Evolutionary conservation across 129 eudicot species (phyloP).

Genomic region (carrot (Daucus carota)): DNA sequence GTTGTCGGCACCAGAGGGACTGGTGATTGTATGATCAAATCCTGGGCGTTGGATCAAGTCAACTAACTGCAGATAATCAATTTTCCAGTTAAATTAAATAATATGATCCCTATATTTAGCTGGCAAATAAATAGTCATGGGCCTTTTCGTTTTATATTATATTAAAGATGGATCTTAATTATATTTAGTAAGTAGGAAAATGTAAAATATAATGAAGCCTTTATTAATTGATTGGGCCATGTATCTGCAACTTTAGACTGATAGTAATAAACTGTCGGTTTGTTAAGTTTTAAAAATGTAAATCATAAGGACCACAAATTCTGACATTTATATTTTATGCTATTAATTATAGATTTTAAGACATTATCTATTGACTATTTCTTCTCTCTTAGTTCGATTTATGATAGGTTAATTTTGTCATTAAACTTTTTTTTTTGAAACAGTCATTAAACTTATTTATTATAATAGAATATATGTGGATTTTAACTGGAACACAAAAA

Average conservation of each 20-base stretch:
- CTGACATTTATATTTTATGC: too few relatives aligned
- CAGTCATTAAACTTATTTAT: too few relatives aligned
- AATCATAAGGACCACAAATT: too few relatives aligned
- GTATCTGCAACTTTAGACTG: too few relatives aligned
- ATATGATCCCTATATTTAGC: background rate
- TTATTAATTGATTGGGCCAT: background rate
- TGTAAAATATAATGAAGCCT: background rate
- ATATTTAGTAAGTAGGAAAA: background rate
- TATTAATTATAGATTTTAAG: too few relatives aligned
- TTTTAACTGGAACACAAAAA: too few relatives aligned
- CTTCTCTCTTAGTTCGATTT: too few relatives aligned
- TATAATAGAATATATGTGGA: too few relatives aligned
- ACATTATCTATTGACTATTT: too few relatives aligned
- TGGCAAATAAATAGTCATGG: background rate
- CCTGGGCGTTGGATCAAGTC: conserved; percentile 3
- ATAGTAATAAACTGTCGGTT: conserved; percentile 5
- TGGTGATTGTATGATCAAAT: background rate
- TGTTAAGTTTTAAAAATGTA: too few relatives aligned
- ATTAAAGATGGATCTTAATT: background rate
- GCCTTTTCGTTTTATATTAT: background rate
- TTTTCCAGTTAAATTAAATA: background rate
- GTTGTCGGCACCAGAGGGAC: conserved; percentile 11
- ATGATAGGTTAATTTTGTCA: too few relatives aligned
- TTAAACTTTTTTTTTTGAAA: too few relatives aligned
- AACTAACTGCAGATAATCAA: background rate